Percentiles rank a stretch among this genome's conserved stretches.
Evolutionary conservation across 2,329 filamentous ascomycete species (phyloP).

Genomic region (Trichoderma atroviride): DNA sequence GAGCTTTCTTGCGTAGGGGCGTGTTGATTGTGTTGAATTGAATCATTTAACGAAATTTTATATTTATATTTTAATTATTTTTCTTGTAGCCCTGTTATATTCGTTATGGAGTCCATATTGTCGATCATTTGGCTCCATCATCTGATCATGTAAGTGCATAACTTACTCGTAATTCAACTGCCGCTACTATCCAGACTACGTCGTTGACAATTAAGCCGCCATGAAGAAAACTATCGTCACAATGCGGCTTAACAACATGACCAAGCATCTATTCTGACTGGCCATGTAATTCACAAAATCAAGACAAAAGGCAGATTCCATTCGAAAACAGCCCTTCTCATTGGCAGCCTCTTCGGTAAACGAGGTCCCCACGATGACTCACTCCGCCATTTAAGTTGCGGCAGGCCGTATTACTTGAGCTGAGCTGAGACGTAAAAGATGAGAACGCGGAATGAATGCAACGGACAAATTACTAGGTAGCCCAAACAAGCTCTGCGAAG

Average conservation of each 20-base stretch:
- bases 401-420: not conserved
- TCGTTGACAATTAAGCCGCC: not conserved
- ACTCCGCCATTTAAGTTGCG: not conserved
- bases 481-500: not conserved
- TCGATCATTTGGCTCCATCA: not conserved
- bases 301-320: not conserved
- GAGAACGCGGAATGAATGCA: not conserved
- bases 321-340: not conserved
- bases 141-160: not conserved
- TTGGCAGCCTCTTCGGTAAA: not conserved
- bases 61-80: not conserved
- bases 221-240: not conserved
- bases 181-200: not conserved
- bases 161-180: not conserved
- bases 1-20: not conserved
- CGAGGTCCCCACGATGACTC: not conserved
- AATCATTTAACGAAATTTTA: not conserved
- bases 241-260: not conserved
- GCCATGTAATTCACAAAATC: not conserved
- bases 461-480: not conserved
- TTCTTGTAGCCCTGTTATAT: not conserved
- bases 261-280: not conserved
- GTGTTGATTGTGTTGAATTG: not conserved
- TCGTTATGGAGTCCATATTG: not conserved
- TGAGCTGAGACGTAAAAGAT: not conserved